Percentiles rank a stretch among this genome's conserved stretches.
Conservation (phyloP, 2,329 filamentous ascomycete species). For the Shiraia sp. region DNA sequence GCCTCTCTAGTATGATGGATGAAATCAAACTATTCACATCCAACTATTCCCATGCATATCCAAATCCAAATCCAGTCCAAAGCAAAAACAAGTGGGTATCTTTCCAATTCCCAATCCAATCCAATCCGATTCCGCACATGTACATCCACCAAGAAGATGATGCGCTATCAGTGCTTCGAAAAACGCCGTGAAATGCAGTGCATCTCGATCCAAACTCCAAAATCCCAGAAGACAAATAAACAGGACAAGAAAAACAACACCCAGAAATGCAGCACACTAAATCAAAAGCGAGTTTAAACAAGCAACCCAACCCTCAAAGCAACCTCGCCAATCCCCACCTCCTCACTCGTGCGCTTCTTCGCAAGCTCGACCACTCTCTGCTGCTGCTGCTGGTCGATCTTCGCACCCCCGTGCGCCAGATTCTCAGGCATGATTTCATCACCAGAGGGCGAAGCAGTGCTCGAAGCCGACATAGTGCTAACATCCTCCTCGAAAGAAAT, state of each 20-base stretch:
- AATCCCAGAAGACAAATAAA: conserved; percentile 1
- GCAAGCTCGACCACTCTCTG: conserved; percentile 17
- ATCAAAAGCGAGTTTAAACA: conserved; percentile 14
- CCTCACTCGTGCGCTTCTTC: conserved; percentile 27
- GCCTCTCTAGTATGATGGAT: too few relatives aligned
- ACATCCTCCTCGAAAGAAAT: conserved; percentile 39
- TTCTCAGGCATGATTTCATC: conserved; percentile 5
- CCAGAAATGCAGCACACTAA: neutral
- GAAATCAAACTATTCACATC: too few relatives aligned
- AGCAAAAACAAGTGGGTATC: too few relatives aligned
- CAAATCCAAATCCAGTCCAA: too few relatives aligned
- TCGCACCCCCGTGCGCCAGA: conserved; percentile 26
- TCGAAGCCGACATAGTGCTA: too few relatives aligned
- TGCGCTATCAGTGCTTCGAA: conserved; percentile 10
- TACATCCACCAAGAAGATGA: too few relatives aligned
- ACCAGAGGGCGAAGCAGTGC: conserved; percentile 24
- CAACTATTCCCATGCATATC: too few relatives aligned
- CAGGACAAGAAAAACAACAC: neutral
- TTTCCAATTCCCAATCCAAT: neutral
- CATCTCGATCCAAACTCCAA: too few relatives aligned
- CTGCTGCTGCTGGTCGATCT: conserved; percentile 29
- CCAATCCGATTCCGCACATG: neutral
- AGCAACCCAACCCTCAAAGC: conserved; percentile 25
- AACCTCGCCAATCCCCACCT: conserved; percentile 21
- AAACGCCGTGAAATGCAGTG: conserved; percentile 1